A percentile compares a stretch with the other conserved stretches of the same genome.
These are phyloP conservation scores for Phytophthora chlamydospora DNA, from an alignment of 352 stramenopile species.

Conservation along the genomic window DNA sequence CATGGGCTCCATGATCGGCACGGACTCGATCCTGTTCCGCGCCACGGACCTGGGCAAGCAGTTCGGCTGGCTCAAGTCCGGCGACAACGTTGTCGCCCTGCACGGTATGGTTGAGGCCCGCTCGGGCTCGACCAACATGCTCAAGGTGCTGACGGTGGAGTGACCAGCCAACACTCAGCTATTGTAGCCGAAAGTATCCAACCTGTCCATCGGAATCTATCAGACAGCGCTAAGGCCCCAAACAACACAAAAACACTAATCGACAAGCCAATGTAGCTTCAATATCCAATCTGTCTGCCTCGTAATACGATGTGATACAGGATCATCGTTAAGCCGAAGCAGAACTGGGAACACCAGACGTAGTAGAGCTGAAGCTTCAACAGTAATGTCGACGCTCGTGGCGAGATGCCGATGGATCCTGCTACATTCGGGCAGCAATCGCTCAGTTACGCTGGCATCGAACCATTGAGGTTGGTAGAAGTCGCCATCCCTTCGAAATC, in stretches of 20 bases:
- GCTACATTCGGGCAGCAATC: too few relatives aligned
- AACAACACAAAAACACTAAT: conserved; percentile 5
- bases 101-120: conserved; percentile 91
- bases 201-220: conserved; percentile 19
- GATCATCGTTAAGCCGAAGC: too few relatives aligned
- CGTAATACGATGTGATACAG: conserved; percentile 3
- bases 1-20: conserved; percentile 90
- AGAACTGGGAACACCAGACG: too few relatives aligned
- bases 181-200: neutral
- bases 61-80: conserved; percentile 87
- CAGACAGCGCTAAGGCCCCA: conserved; percentile 19
- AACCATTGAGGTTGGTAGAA: neutral
- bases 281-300: conserved; percentile 20
- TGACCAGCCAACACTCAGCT: conserved; percentile 30
- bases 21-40: conserved; percentile 90
- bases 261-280: conserved; percentile 26
- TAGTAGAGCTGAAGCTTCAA: neutral
- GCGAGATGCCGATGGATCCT: too few relatives aligned
- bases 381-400: neutral
- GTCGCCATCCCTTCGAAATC: conserved; percentile 26
- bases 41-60: conserved; percentile 88
- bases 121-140: conserved; percentile 91
- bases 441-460: neutral
- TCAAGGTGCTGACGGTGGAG: conserved; percentile 90
- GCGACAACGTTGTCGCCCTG: conserved; percentile 89